A percentile compares a stretch with the other conserved stretches of the same genome.
Conservation (phyloP, 805 yeast genomes). For the Brettanomyces custersianus region DNA sequence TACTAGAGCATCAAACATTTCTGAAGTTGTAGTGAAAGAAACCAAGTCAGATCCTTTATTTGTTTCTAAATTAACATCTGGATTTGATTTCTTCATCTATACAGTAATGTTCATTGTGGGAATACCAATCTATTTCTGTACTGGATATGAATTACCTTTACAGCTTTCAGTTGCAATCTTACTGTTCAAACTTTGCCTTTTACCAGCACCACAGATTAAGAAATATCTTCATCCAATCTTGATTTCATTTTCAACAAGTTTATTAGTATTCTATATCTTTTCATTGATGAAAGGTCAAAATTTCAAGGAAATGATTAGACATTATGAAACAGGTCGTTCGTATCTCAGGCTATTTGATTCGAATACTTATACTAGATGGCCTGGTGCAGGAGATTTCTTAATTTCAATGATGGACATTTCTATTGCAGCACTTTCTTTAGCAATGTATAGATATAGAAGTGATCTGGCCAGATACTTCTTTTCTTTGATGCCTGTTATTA, state of each 20-base stretch:
- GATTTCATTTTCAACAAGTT: conserved; percentile 53
- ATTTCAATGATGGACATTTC: conserved; percentile 66
- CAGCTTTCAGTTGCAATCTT: conserved; percentile 55
- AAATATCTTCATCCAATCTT: conserved; percentile 63
- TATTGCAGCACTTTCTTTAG: conserved; percentile 65
- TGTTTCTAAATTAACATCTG: background rate
- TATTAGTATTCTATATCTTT: conserved; percentile 53
- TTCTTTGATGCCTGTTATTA: conserved; percentile 49
- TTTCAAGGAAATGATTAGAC: conserved; percentile 41
- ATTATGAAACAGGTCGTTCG: conserved; percentile 62
- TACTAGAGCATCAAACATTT: conserved; percentile 10
- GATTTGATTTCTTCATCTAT: conserved; percentile 49
- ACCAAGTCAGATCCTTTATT: background rate
- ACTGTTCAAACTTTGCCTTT: conserved; percentile 40
- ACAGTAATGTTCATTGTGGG: conserved; percentile 41
- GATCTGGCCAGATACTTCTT: conserved; percentile 55
- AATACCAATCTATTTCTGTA: conserved; percentile 49
- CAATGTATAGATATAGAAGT: conserved; percentile 65
- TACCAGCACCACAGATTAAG: conserved; percentile 37
- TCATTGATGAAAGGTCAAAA: conserved; percentile 42
- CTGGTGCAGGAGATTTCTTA: conserved; percentile 78
- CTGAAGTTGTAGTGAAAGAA: background rate
- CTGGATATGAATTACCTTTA: conserved; percentile 50
- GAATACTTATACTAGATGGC: conserved; percentile 33
- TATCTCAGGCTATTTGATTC: conserved; percentile 50